Evolutionary conservation across 768 basidiomycete species (phyloP).

Genomic region (Trametes sanguinea): DNA sequence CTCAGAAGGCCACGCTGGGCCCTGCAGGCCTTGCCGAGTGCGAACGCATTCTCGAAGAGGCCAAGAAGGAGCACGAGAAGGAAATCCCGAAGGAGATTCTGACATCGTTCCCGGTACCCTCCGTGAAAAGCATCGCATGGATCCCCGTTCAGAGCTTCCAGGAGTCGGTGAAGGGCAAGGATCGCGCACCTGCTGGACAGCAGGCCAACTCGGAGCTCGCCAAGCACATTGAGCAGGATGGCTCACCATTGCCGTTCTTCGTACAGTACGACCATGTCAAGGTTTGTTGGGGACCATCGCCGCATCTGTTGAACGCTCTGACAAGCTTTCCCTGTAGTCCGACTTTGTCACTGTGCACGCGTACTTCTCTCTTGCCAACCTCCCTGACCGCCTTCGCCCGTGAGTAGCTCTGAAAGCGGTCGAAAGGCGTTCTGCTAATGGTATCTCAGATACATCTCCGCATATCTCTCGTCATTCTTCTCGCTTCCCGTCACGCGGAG

Average conservation of each 20-base stretch:
- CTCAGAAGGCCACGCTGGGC: constrained; percentile 71
- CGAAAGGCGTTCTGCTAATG: not conserved
- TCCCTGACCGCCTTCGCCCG: constrained; percentile 79
- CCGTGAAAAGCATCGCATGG: constrained; percentile 90
- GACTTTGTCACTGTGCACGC: constrained; percentile 87
- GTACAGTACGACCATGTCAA: constrained; percentile 93
- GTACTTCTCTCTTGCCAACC: constrained; percentile 70
- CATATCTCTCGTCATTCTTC: constrained; percentile 86
- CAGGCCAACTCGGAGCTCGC: constrained; percentile 48
- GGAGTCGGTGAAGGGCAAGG: constrained; percentile 57
- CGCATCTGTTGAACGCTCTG: no score
- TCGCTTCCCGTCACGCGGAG: constrained; percentile 76
- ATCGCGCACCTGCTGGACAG: constrained; percentile 29
- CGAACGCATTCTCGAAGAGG: constrained; percentile 67
- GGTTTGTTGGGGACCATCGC: constrained; percentile 41
- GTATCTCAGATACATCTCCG: constrained; percentile 62
- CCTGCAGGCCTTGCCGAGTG: constrained; percentile 77
- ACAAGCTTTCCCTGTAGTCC: constrained; percentile 45
- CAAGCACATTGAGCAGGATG: constrained; percentile 68
- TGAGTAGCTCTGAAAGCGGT: constrained; percentile 37
- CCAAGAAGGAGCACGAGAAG: constrained; percentile 83
- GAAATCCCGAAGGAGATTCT: constrained; percentile 83
- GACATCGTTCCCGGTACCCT: constrained; percentile 85
- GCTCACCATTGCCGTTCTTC: constrained; percentile 75
- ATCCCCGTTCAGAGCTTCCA: constrained; percentile 74